phyloP scores from a whole-genome alignment of 2,329 filamentous ascomycete species.

The Aspergillus tamarii region DNA sequence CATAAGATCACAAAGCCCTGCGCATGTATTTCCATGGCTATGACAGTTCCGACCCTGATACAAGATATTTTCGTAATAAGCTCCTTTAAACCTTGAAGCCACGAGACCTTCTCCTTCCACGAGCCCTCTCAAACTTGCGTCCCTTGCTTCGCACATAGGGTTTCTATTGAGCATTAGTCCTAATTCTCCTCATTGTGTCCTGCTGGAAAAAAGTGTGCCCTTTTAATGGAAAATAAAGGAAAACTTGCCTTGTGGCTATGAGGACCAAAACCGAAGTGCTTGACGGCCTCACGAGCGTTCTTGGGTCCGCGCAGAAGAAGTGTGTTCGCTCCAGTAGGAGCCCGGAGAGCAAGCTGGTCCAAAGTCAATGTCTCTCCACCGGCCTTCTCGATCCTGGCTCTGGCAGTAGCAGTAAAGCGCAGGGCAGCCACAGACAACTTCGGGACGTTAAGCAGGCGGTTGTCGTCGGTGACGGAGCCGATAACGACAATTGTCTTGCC shows the following conservation, averaged over 20 bases:
- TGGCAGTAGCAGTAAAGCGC: slow-evolving; percentile 94
- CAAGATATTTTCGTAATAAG: slow-evolving; percentile 8
- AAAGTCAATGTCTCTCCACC: slow-evolving; percentile 95
- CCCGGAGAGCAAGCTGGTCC: slow-evolving; percentile 93
- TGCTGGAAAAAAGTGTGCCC: no score
- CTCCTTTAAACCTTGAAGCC: slow-evolving; percentile 97
- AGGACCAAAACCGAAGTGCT: slow-evolving; percentile 98
- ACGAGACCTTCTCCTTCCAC: slow-evolving; percentile 96
- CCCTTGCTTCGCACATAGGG: slow-evolving; percentile 97
- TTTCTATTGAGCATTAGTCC: slow-evolving; percentile 64
- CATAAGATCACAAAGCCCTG: slow-evolving; percentile 1
- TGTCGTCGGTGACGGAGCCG: slow-evolving; percentile 96
- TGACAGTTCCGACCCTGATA: slow-evolving; percentile 8
- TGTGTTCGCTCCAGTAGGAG: slow-evolving; percentile 95
- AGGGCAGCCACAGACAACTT: slow-evolving; percentile 94
- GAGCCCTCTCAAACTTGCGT: slow-evolving; percentile 98
- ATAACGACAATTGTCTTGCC: slow-evolving; percentile 88
- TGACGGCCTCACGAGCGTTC: slow-evolving; percentile 96
- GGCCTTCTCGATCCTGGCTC: slow-evolving; percentile 88
- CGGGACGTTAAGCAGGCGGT: slow-evolving; percentile 85
- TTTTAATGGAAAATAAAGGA: no score
- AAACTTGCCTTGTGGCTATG: slow-evolving; percentile 89
- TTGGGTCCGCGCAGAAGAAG: slow-evolving; percentile 96
- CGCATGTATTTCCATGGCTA: slow-evolving; percentile 7
- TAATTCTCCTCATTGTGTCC: not conserved